Evolutionary conservation across 116 monocot species (phyloP).

Genomic region (Cymodocea nodosa): DNA sequence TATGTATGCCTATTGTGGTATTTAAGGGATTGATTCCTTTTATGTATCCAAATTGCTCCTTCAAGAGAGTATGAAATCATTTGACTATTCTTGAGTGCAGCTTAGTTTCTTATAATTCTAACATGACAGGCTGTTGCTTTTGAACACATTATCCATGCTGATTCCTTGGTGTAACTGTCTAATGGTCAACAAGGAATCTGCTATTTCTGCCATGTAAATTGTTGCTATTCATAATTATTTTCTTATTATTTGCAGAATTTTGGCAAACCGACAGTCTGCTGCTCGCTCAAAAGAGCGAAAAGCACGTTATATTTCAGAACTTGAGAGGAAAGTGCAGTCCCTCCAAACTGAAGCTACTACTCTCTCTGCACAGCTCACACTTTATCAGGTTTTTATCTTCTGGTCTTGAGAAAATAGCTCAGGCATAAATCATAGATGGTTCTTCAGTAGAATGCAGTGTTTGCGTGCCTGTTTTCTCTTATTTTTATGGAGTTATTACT

Average conservation of each 20-base stretch:
- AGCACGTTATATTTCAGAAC: constrained; percentile 83
- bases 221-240: background rate
- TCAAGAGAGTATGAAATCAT: no score
- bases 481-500: no score
- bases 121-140: no score
- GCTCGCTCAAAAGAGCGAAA: constrained; percentile 94
- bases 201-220: background rate
- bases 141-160: no score
- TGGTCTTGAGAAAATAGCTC: background rate
- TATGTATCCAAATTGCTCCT: no score
- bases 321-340: constrained; percentile 87
- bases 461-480: no score
- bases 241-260: constrained; percentile 36
- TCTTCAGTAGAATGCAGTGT: background rate
- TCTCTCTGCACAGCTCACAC: constrained; percentile 75
- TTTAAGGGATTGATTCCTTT: no score
- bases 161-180: background rate
- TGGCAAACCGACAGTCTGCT: constrained; percentile 87
- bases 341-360: constrained; percentile 96
- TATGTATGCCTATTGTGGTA: no score
- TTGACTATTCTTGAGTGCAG: no score
- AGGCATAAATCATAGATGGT: background rate
- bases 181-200: background rate
- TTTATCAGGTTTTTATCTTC: constrained; percentile 45
- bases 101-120: no score